Evolutionary conservation across 2,329 filamentous ascomycete species (phyloP), one percentile per base, ranked within the genome.

Genomic region (Neopestalotiopsis rosae): DNA sequence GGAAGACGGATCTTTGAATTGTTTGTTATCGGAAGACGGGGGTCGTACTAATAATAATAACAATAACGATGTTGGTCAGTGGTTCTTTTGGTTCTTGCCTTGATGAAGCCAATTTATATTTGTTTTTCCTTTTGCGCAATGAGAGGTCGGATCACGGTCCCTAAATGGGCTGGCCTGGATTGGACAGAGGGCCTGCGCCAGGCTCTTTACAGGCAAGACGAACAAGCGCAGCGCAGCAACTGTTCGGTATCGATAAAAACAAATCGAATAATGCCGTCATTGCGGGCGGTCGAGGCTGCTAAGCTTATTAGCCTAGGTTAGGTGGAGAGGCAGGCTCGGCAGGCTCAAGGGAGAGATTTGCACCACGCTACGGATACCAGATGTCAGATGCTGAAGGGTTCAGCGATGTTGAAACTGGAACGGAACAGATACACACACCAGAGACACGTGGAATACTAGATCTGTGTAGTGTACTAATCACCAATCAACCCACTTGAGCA

Each of bases 261-360:
- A 38, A 62, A 30, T 64, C 38, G 38, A 40, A 52, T 38, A 32
- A 64, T 64, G 40, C 61, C 61, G 61, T 64, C 61, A 64, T 64
- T 12, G 45, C 45, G 45, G 20, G 20, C 40, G 34, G 10, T 24
- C n/a, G 38, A 38, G 14, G n/a, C 24, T 59, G 30, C 57, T 59
- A 52, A 52, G 45, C 45, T 52, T 52, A 52, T 52, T 52, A 52
- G 45, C n/a, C n/a, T 49, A 5, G 13, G 13, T 10, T 10, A n/a
- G 24, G 57, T 59, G 57, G 57, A 59, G 24, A 59, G 57, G 7
- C 28, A 24, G n/a, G 20, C 45, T 52, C 45, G 24, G 24, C 24
- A 28, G 24, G 24, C 24, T 28, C 24, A 28, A 17, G 3, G n/a
- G 45, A 4, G 45, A 52, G 45, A 52, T 52, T 52, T 52, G 6